phyloP scores from a whole-genome alignment of 2,329 filamentous ascomycete species.

The Ophiostoma ulmi region DNA sequence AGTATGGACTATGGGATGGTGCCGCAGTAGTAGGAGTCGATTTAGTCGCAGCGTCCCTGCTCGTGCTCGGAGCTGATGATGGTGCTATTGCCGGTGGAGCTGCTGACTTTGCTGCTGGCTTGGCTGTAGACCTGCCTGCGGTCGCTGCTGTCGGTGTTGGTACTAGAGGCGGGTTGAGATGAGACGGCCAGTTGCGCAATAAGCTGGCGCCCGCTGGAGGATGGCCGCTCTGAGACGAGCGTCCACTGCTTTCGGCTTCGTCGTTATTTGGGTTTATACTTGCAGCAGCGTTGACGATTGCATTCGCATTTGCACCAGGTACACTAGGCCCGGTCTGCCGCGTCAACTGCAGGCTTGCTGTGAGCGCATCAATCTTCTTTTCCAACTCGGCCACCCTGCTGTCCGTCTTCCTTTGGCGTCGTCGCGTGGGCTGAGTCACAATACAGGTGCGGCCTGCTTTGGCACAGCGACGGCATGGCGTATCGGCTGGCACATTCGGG shows the following conservation, averaged over 20 bases:
- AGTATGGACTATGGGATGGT: background rate
- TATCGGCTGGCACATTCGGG: slow-evolving; percentile 49
- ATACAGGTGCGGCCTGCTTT: slow-evolving; percentile 75
- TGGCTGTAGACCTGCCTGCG: background rate
- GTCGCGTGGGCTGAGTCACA: slow-evolving; percentile 67
- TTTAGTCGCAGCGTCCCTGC: background rate
- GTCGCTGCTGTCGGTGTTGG: background rate
- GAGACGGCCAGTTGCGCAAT: background rate
- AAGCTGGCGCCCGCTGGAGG: background rate
- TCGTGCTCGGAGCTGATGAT: background rate
- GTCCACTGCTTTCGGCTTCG: background rate
- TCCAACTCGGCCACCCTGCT: slow-evolving; percentile 84
- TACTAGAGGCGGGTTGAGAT: background rate
- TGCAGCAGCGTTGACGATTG: background rate
- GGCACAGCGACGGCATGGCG: slow-evolving; percentile 67
- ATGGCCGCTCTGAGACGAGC: background rate
- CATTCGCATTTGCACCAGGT: background rate
- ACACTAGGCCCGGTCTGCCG: slow-evolving; percentile 26
- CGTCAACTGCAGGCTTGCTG: slow-evolving; percentile 65
- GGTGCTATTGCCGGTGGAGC: background rate
- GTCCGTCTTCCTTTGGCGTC: slow-evolving; percentile 88
- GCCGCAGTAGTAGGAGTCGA: background rate
- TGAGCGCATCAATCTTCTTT: slow-evolving; percentile 86
- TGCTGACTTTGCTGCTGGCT: background rate
- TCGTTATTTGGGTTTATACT: background rate